Evolutionary conservation across 148 eudicot species (phyloP), one percentile per base, ranked within the genome.

Genomic region (Chenopodium quinoa): DNA sequence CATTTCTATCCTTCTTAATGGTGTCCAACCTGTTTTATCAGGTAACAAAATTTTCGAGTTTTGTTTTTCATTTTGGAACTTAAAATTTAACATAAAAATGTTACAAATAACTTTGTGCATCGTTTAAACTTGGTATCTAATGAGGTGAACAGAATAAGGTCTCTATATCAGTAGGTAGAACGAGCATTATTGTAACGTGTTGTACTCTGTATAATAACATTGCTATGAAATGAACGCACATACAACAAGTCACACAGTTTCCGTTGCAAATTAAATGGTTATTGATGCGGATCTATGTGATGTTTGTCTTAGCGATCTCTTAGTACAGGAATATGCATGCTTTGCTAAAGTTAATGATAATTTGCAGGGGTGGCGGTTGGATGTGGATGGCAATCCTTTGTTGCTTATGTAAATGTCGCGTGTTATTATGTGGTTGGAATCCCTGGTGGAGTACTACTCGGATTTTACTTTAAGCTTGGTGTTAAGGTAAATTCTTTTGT

Each of bases 381-480:
- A 6, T 89, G 91, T 67, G 92, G 92, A 86, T 90, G 92, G 92
- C 92, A 90, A 88, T 84, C 88, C 56, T 88, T 90, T 81, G 92
- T 90, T 22, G 92, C 92, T 9, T 90, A 90, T 73, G 89, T 90
- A 9, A 90, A 90, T 75, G 82, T 90, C 19, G 90, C 82, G 81
- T 88, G 90, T 48, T 90, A 88, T 71, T 90, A 90, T 69, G 80
- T 86, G 2, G 65, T 90, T 25, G 92, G 92, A 10, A 68, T 90
- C 19, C 92, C 92, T 16, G 10, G 83, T 46, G 90, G 90, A 4
- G 85, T 80, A 10, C 80, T 90, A 9, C 92, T 90, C 25, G 92
- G 90, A n/a, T 90, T 90, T 73, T 76, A 88, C 76, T 88, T 88
- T n/a, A 82, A 88, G 50, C 85, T 84, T 32, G 92, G 92, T 9